Base-by-base conservation (phyloP, 768 basidiomycete genomes). In the Leccinum barrowsii region DNA sequence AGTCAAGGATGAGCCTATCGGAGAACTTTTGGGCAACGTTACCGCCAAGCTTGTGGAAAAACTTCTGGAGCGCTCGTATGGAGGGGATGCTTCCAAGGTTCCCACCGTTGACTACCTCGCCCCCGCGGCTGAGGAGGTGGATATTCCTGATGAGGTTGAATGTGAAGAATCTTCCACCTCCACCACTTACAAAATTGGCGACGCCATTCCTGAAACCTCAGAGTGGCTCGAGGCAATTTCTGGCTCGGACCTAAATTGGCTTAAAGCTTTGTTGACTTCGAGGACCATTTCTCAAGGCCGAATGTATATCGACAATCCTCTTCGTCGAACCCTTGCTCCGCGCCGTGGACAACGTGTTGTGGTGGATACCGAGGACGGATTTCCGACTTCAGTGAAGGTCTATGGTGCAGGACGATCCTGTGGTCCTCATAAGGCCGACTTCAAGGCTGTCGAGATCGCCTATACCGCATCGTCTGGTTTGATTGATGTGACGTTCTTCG, bases 1-100 rank as follows among this genome's bases (percentile, higher is more conserved):
- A 44, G 78, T 85, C 67, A 96, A 94, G 74, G 94, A 99, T 67
- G 93, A 96, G 74, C 94, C 97, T 7, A 89, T 98, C 72, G 90
- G 88, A 65, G 90, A 96, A 30, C 79, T 99, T 55, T 83, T 99
- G 52, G 94, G 92, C 54, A 89, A 88, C 74, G 89, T 98, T 74
- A 89, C 92, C 65, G 75, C 82, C 15, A 75, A 78, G 15, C 90
- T 99, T 56, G 84, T 91, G 55, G 72, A 85, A 66, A 90, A 86
- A 67, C 82, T 98, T 47, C 80, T 97, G 15, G 82, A 90, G 50
- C 82, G 83, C 56, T 85, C 82, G 59, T 98, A 98, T 69, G 80
- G 70, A 52, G 89, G 89, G 17, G 92, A 98, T 69, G 78, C 77
- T 65, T 82, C 78, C 57, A 81, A 82, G 54, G 82, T 98, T 52